These are phyloP conservation scores for Volvox reticuliferus DNA, from an alignment of 139 green algal species.

Conservation along the genomic window DNA sequence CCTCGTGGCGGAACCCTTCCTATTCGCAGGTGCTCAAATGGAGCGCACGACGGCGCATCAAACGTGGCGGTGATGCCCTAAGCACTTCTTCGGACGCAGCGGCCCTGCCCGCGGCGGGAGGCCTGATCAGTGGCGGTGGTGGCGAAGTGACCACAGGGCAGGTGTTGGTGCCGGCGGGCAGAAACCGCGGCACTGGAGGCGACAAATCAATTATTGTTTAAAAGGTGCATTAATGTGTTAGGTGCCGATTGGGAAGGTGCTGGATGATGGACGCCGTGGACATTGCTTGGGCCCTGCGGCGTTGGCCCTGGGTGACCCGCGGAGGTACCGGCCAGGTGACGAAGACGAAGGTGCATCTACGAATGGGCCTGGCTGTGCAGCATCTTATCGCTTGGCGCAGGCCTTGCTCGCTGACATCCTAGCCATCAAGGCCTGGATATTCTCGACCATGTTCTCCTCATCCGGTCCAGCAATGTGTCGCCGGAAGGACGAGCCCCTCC, in stretches of 20 bases:
- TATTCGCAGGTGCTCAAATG: conserved; percentile 36
- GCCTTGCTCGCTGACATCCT: too few relatives aligned
- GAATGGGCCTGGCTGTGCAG: background rate
- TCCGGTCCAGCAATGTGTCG: too few relatives aligned
- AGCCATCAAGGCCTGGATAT: too few relatives aligned
- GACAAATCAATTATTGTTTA: conserved; percentile 23
- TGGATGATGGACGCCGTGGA: background rate
- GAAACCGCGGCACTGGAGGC: background rate
- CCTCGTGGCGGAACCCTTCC: background rate
- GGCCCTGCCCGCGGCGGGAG: background rate
- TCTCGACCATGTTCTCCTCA: too few relatives aligned
- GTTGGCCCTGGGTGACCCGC: too few relatives aligned
- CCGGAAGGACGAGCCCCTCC: too few relatives aligned
- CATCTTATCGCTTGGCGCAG: too few relatives aligned
- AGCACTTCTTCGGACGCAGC: background rate
- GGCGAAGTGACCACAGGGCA: conserved; percentile 7
- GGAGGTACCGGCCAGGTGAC: background rate
- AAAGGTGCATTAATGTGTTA: background rate
- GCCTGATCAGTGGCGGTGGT: background rate
- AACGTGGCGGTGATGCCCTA: conserved; percentile 20
- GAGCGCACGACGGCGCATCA: conserved; percentile 44
- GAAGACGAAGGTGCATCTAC: background rate
- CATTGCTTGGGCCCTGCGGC: too few relatives aligned
- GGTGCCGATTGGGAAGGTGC: background rate
- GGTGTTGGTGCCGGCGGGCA: background rate